Evolutionary conservation across 352 stramenopile genomes (phyloP), one percentile per base, ranked within the genome.

Genomic region (Peronosclerospora sorghi): DNA sequence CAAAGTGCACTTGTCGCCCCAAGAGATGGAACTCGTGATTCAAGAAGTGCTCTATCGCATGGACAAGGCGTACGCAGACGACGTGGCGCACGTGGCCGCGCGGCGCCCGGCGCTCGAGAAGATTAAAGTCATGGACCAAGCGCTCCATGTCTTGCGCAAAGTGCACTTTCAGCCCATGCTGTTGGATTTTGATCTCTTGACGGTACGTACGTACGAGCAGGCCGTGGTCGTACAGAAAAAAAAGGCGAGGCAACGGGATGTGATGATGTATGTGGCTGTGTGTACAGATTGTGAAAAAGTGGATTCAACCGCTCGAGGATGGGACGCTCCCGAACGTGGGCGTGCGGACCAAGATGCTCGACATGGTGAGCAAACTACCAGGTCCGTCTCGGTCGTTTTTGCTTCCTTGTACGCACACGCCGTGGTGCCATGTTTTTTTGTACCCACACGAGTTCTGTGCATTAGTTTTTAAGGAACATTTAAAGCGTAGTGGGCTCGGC

Each of bases 1-100:
- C 17, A 93, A 93, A 45, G 66, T 93, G 54, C 73, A 80, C 34
- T 51, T 93, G 43, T 93, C 77, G 32, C 64, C 65, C 23, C 80
- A 93, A 54, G 80, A 93, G 41, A 86, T 86, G 71, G 80, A 93
- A 36, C 71, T 84, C 44, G 70, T 93, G 32, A 83, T 74, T 4
- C 80, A 93, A 58, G 80, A 93, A 32, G 72, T 93, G 50, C 73
- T 93, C 28, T 93, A 87, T 51, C 76, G 73, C 36, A 90, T 93
- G 77, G 80, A 93, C 58, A 93, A 93, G 55, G 80, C 80, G 8
- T 74, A 84, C 43, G 65, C 72, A 3, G 80, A 93, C 36, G 80
- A 93, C 50, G 35, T 84, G 2, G 57, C 50, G 7, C 73, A 65
- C 37, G 86, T 90, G n/a, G 65, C 59, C 0, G 56, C 83, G 35